Conservation (phyloP, 2,329 filamentous ascomycete genomes). For the Bipolaris zeicola region DNA sequence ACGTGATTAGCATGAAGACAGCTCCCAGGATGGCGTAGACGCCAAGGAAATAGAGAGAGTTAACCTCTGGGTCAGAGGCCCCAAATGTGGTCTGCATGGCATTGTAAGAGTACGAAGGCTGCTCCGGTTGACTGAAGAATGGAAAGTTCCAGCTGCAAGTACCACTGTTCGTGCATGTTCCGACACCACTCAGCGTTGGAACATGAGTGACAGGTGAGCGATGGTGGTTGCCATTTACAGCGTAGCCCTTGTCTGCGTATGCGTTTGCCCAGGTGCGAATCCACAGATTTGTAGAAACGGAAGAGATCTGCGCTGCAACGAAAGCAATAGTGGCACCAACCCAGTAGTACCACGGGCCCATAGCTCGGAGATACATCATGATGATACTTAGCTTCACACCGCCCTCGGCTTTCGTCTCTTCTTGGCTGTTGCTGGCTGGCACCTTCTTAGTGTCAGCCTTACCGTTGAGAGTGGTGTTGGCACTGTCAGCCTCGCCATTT, state of each 20-base stretch:
- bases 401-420: constrained; percentile 80
- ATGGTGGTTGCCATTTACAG: constrained; percentile 38
- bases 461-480: constrained; percentile 55
- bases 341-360: constrained; percentile 99
- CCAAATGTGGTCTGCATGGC: constrained; percentile 51
- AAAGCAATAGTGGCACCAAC: constrained; percentile 75
- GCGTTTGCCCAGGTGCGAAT: constrained; percentile 95
- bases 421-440: constrained; percentile 56
- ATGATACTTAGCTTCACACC: constrained; percentile 89
- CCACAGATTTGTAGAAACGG: constrained; percentile 90
- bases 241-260: constrained; percentile 63
- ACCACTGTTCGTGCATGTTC: constrained; percentile 56
- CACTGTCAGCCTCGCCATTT: constrained; percentile 47
- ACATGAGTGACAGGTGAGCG: constrained; percentile 52
- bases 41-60: constrained; percentile 81
- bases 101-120: constrained; percentile 43
- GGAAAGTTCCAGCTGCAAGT: constrained; percentile 57
- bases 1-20: constrained; percentile 77
- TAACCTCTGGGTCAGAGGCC: constrained; percentile 61
- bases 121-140: constrained; percentile 30
- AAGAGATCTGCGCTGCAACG: constrained; percentile 78
- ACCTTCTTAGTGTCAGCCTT: constrained; percentile 49
- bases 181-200: constrained; percentile 50
- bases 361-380: constrained; percentile 80
- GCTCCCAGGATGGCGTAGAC: constrained; percentile 82